phyloP scores from a whole-genome alignment of 352 stramenopile genomes.

The Elongisporangium anandrum region DNA sequence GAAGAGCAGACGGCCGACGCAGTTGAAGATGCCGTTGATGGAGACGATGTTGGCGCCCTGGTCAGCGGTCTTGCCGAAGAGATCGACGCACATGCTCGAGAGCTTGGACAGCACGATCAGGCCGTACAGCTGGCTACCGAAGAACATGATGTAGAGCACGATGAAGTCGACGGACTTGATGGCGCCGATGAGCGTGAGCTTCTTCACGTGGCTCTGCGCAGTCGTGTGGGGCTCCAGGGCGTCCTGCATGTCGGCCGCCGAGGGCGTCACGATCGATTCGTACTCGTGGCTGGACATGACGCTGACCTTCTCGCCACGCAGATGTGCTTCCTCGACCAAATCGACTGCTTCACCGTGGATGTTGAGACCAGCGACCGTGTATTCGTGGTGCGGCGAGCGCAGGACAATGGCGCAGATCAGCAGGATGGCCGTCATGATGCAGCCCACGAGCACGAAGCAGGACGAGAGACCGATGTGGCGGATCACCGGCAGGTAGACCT shows the following conservation, averaged over 20 bases:
- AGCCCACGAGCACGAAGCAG: conserved; percentile 46
- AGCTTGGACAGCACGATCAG: conserved; percentile 64
- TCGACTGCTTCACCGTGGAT: conserved; percentile 50
- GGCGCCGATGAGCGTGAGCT: conserved; percentile 44
- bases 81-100: conserved; percentile 42
- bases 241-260: conserved; percentile 24
- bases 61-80: conserved; percentile 38
- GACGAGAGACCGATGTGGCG: conserved; percentile 34
- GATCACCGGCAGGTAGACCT: conserved; percentile 59
- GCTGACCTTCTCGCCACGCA: conserved; percentile 33
- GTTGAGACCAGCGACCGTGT: conserved; percentile 45
- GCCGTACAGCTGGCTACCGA: conserved; percentile 55
- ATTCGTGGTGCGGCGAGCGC: conserved; percentile 40
- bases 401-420: conserved; percentile 36
- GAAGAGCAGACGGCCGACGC: conserved; percentile 40
- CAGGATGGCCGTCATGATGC: conserved; percentile 32
- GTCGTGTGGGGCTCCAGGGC: conserved; percentile 15
- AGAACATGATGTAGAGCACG: conserved; percentile 71
- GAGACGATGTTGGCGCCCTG: conserved; percentile 45
- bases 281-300: conserved; percentile 39
- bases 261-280: conserved; percentile 38
- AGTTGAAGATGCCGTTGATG: conserved; percentile 62
- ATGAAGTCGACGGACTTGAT: conserved; percentile 54
- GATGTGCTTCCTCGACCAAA: conserved; percentile 25
- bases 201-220: conserved; percentile 39